phyloP scores from a whole-genome alignment of 768 basidiomycete genomes.

The Podaxis rugospora region DNA sequence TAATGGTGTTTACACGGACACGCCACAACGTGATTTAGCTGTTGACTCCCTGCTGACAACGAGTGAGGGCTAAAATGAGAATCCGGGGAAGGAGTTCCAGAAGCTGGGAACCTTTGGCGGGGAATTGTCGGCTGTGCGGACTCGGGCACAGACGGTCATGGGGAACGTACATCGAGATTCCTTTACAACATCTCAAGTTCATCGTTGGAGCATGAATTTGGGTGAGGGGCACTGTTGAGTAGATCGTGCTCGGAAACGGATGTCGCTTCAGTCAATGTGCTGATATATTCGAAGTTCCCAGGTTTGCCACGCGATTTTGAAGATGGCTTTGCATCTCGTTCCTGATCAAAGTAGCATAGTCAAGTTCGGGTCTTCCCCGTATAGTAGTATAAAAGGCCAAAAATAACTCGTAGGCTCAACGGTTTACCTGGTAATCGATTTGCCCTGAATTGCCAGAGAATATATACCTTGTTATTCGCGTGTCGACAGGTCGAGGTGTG shows the following conservation, averaged over 20 bases:
- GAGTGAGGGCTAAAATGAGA: no score
- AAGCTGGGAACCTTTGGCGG: not conserved
- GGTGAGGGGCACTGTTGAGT: not conserved
- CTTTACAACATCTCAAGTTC: not conserved
- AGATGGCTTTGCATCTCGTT: not conserved
- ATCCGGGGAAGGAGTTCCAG: no score
- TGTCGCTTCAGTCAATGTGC: not conserved
- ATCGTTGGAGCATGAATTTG: not conserved
- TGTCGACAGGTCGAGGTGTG: not conserved
- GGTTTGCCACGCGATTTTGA: not conserved
- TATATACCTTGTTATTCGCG: not conserved
- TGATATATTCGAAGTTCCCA: not conserved
- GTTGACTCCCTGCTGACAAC: not conserved
- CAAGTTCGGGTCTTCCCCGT: not conserved
- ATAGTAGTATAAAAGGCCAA: not conserved
- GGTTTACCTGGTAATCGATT: not conserved
- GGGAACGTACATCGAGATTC: not conserved
- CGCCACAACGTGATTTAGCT: not conserved
- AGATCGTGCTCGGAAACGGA: not conserved
- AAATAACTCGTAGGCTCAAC: not conserved
- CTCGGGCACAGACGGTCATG: not conserved
- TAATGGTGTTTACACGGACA: not conserved
- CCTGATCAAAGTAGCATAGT: not conserved
- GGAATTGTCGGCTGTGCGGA: not conserved
- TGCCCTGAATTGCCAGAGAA: no score